Conservation (phyloP, 495 filamentous ascomycete genomes). For the Elasticomyces elasticus region DNA sequence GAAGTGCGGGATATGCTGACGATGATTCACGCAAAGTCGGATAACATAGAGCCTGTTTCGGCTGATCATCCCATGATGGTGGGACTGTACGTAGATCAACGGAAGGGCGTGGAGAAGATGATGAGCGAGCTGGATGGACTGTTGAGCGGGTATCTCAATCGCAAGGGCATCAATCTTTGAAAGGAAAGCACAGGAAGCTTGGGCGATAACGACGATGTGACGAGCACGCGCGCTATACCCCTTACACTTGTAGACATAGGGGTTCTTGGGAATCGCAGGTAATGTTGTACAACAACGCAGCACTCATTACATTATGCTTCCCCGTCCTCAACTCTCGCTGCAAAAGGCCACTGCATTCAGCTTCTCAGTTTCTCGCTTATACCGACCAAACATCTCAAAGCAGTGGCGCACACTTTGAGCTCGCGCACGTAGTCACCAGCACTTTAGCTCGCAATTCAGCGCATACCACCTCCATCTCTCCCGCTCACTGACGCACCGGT, state of each 20-base stretch:
- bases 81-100: slow-evolving; percentile 74
- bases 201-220: not conserved
- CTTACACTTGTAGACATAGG: not conserved
- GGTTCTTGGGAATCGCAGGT: not conserved
- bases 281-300: not conserved
- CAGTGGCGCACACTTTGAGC: too few relatives aligned
- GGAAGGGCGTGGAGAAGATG: slow-evolving; percentile 69
- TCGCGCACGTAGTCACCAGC: too few relatives aligned
- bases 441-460: too few relatives aligned
- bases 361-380: too few relatives aligned
- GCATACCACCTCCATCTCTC: too few relatives aligned
- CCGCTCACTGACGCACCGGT: not conserved
- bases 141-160: slow-evolving; percentile 35
- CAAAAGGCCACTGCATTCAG: too few relatives aligned
- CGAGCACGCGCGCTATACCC: not conserved
- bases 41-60: slow-evolving; percentile 55
- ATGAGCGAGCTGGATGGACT: slow-evolving; percentile 74
- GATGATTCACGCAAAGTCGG: slow-evolving; percentile 82
- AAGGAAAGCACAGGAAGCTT: too few relatives aligned
- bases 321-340: too few relatives aligned
- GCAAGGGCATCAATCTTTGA: slow-evolving; percentile 13
- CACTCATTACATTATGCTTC: too few relatives aligned
- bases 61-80: slow-evolving; percentile 76
- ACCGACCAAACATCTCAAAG: too few relatives aligned
- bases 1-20: slow-evolving; percentile 84